A percentile compares a stretch with the other conserved stretches of the same genome.
phyloP scores from a whole-genome alignment of 2,329 filamentous ascomycete species.

The Emmonsiellopsis sp. region DNA sequence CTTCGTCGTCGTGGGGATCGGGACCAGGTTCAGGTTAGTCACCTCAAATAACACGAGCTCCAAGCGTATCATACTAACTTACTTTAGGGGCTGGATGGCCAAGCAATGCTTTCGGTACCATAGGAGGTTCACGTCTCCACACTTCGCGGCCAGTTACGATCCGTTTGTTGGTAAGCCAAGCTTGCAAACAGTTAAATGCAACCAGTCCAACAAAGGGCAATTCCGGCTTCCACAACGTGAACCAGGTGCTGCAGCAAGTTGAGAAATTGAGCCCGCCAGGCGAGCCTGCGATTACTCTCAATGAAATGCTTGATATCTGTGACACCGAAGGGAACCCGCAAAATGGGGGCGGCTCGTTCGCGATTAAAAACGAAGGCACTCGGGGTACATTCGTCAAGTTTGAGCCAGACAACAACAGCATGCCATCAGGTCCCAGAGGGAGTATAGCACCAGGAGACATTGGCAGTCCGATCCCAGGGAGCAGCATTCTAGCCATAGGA shows the following conservation, averaged over 20 bases:
- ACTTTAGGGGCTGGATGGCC: conserved; percentile 36
- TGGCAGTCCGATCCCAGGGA: conserved; percentile 53
- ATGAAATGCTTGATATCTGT: conserved; percentile 72
- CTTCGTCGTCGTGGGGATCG: conserved; percentile 31
- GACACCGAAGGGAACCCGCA: conserved; percentile 80
- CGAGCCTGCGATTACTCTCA: conserved; percentile 47
- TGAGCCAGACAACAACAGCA: conserved; percentile 44
- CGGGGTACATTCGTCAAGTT: conserved; percentile 36
- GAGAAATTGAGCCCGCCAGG: conserved; percentile 49
- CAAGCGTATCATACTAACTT: conserved; percentile 13
- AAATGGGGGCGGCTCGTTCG: conserved; percentile 87
- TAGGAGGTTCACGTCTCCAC: conserved; percentile 39
- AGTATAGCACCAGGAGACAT: conserved; percentile 55
- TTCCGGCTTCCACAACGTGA: conserved; percentile 62
- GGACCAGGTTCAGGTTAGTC: conserved; percentile 28
- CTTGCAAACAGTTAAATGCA: conserved; percentile 58
- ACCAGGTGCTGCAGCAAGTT: conserved; percentile 54
- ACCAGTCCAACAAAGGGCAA: conserved; percentile 32
- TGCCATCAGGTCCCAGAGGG: conserved; percentile 32
- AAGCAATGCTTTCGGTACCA: conserved; percentile 42
- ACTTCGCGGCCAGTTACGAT: conserved; percentile 60
- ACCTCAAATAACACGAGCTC: neutral
- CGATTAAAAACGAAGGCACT: conserved; percentile 48
- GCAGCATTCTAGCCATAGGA: conserved; percentile 29
- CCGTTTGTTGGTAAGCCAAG: conserved; percentile 65